phyloP scores from a whole-genome alignment of 2,329 filamentous ascomycete species.

The Diatrype stigma region DNA sequence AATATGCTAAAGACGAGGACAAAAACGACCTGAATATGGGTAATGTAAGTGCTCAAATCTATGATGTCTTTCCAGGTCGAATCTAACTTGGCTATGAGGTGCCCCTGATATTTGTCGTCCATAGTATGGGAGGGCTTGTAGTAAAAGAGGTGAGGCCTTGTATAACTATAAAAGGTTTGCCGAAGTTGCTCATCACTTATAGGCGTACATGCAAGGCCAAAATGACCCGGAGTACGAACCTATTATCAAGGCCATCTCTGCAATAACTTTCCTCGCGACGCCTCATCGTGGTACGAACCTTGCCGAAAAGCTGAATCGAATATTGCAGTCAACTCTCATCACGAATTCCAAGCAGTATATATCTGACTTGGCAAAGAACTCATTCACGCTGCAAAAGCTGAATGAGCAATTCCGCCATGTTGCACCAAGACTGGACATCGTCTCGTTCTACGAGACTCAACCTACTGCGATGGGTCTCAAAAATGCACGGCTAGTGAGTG shows the following conservation, averaged over 20 bases:
- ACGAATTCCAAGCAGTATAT: slow-evolving; percentile 23
- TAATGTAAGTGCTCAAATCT: slow-evolving; percentile 4
- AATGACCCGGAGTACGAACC: slow-evolving; percentile 19
- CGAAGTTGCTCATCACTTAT: not conserved
- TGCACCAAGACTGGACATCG: slow-evolving; percentile 17
- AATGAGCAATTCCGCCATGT: slow-evolving; percentile 27
- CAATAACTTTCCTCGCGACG: slow-evolving; percentile 29
- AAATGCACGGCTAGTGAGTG: slow-evolving; percentile 7
- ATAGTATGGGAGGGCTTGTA: slow-evolving; percentile 28
- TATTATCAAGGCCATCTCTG: slow-evolving; percentile 21
- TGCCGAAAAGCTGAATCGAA: slow-evolving; percentile 25
- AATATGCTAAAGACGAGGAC: slow-evolving; percentile 17
- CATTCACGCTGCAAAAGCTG: slow-evolving; percentile 15
- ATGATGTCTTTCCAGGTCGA: not conserved
- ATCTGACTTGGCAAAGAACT: slow-evolving; percentile 21
- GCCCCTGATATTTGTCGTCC: slow-evolving; percentile 25
- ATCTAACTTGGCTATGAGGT: slow-evolving; percentile 2
- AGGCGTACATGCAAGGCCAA: slow-evolving; percentile 21
- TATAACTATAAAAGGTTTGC: not conserved
- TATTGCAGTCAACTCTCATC: slow-evolving; percentile 17
- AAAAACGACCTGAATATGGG: slow-evolving; percentile 21
- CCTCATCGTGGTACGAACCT: slow-evolving; percentile 28
- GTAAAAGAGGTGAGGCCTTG: slow-evolving; percentile 25
- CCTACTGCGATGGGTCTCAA: slow-evolving; percentile 10
- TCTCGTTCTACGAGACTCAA: slow-evolving; percentile 25